Conservation (phyloP, 306 rosid species). For the Vigna unguiculata region DNA sequence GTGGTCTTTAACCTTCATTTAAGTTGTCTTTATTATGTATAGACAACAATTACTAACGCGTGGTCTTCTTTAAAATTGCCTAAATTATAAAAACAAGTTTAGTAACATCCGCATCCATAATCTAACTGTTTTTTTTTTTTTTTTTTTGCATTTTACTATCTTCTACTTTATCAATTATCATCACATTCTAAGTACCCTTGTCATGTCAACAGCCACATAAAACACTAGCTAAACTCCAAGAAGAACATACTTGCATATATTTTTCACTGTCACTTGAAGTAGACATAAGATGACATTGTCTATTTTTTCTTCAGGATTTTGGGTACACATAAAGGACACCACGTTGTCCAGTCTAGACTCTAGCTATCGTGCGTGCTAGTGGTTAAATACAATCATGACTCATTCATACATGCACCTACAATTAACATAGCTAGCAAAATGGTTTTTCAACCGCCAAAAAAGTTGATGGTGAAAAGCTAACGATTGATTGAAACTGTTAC, state of each 20-base stretch:
- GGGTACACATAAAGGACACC: not conserved
- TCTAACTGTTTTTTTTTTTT: not conserved
- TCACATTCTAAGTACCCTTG: not conserved
- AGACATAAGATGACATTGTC: constrained; percentile 25
- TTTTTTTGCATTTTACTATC: not conserved
- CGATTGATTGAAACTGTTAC: not conserved
- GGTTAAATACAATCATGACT: not conserved
- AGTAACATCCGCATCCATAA: too few relatives aligned
- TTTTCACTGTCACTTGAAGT: not conserved
- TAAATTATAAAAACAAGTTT: too few relatives aligned
- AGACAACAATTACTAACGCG: too few relatives aligned
- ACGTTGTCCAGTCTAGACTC: not conserved
- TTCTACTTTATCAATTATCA: not conserved
- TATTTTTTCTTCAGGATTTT: not conserved
- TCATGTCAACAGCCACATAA: not conserved
- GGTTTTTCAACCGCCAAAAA: constrained; percentile 13
- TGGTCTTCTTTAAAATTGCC: too few relatives aligned
- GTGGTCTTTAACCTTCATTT: too few relatives aligned
- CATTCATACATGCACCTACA: constrained; percentile 6
- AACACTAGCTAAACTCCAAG: constrained; percentile 8
- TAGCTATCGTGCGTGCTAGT: not conserved
- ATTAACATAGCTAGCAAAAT: not conserved
- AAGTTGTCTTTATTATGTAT: too few relatives aligned
- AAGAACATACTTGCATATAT: not conserved
- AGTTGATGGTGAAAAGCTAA: constrained; percentile 21